Conservation (phyloP, 163 green algal genomes). For the Trebouxia gelatinosa region DNA sequence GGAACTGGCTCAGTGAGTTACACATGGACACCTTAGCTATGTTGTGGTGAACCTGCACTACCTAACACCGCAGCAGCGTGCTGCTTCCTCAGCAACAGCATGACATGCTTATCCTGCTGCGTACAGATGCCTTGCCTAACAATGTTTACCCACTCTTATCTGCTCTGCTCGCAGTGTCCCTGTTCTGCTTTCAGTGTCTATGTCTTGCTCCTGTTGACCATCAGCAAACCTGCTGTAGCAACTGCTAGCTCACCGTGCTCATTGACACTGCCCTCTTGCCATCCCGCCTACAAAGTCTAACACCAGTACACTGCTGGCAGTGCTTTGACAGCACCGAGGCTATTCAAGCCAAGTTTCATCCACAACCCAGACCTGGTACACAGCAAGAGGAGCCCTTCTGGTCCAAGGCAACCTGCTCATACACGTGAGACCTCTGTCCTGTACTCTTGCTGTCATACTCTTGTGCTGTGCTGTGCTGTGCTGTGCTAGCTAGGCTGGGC, state of each 20-base stretch:
- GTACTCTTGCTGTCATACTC: background rate
- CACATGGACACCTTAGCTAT: too few relatives aligned
- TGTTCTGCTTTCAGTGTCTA: background rate
- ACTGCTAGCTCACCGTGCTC: background rate
- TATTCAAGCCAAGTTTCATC: constrained; percentile 38
- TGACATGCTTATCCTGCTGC: too few relatives aligned
- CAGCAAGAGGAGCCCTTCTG: constrained; percentile 61
- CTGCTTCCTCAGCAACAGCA: background rate
- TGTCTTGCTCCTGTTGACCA: background rate
- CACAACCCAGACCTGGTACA: constrained; percentile 42
- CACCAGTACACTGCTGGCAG: constrained; percentile 33
- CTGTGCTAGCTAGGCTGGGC: background rate
- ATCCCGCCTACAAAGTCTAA: background rate
- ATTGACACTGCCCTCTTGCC: background rate
- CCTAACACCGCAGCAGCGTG: background rate
- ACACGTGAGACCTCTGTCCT: constrained; percentile 46
- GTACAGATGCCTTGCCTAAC: too few relatives aligned
- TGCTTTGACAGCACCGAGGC: constrained; percentile 79
- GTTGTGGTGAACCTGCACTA: too few relatives aligned
- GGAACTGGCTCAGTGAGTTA: constrained; percentile 51
- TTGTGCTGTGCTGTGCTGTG: background rate
- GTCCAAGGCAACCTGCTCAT: constrained; percentile 62
- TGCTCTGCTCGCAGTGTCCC: background rate
- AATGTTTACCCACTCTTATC: too few relatives aligned
- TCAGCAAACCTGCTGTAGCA: background rate